These are phyloP conservation scores for Nakaseomyces uthaithaninus DNA, from an alignment of 1,139 yeast species.

Conservation along the genomic window DNA sequence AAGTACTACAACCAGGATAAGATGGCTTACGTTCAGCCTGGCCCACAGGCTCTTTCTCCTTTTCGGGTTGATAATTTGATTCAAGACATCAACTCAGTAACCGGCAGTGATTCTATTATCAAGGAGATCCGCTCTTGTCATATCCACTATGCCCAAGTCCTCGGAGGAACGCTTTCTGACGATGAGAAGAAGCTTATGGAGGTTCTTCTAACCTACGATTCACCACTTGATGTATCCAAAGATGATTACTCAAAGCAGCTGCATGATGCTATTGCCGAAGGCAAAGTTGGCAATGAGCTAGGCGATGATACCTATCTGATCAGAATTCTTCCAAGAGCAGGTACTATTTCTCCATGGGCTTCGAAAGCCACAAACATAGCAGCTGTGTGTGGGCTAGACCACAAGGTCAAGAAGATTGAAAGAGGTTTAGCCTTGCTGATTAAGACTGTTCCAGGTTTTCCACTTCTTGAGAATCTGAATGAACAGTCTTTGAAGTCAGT, in stretches of 20 bases:
- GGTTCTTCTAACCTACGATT: conserved; percentile 67
- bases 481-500: conserved; percentile 58
- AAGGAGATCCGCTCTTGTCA: conserved; percentile 64
- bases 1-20: no score
- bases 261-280: conserved; percentile 34
- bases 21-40: conserved; percentile 48
- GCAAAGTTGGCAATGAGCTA: conserved; percentile 26
- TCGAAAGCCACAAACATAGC: conserved; percentile 96
- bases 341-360: conserved; percentile 98
- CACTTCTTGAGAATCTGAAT: conserved; percentile 47
- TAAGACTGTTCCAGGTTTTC: conserved; percentile 59
- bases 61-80: conserved; percentile 72
- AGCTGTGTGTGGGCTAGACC: conserved; percentile 73
- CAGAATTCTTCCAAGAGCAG: conserved; percentile 82
- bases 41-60: conserved; percentile 82
- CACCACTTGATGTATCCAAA: conserved; percentile 43
- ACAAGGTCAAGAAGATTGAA: conserved; percentile 72
- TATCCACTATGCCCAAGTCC: conserved; percentile 72
- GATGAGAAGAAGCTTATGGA: conserved; percentile 45
- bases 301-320: conserved; percentile 53
- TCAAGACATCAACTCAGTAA: conserved; percentile 63
- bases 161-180: conserved; percentile 33
- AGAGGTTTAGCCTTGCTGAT: conserved; percentile 76
- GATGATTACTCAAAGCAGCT: conserved; percentile 46
- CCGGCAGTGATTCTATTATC: conserved; percentile 42